Base-by-base conservation (phyloP, 2,329 filamentous ascomycete species). In the Trichophyton equinum region DNA sequence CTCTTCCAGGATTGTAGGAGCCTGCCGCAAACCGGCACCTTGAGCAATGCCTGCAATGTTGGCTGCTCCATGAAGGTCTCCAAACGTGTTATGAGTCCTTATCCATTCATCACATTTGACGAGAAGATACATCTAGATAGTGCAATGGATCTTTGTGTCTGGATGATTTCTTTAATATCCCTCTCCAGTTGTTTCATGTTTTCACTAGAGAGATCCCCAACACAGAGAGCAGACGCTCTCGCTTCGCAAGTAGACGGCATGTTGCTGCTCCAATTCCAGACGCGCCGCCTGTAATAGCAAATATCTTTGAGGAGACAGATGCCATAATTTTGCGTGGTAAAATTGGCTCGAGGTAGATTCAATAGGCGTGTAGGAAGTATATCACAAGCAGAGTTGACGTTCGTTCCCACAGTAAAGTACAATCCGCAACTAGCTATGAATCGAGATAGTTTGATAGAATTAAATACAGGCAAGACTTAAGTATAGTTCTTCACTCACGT, bases 241-340 rank as follows among this genome's bases (percentile, higher is more conserved):
- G 36, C 18, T 25, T 6, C 6, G 55, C 55, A 13, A 57, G 36
- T 42, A 57, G 55, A 9, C 36, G 55, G 22, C 36, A 40, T 25
- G 55, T 57, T 18, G 55, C 55, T 42, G 33, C 40, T 9, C 55
- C 55, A 25, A 57, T 57, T 25, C 55, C 55, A 15, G 55, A 57
- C 5, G 55, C 55, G 9, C 36, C 55, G 3, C 55, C 55, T 7
- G 55, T 57, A 15, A 57, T 30, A 20, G 55, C 55, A 9, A 57
- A 57, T n/a, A 36, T 25, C 9, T 36, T 57, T 22, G 36, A 40
- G 25, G 20, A 1, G 11, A 57, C 40, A 3, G 36, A 57, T 13
- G 55, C 15, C 55, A 57, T 57, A 18, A 15, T 25, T 25, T 56
- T 2, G 20, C 5, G 6, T 3, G 22, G 1, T 51, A 44, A 18